These are phyloP conservation scores for Helianthus tuberosus DNA, from an alignment of 129 eudicot species.

Conservation along the genomic window DNA sequence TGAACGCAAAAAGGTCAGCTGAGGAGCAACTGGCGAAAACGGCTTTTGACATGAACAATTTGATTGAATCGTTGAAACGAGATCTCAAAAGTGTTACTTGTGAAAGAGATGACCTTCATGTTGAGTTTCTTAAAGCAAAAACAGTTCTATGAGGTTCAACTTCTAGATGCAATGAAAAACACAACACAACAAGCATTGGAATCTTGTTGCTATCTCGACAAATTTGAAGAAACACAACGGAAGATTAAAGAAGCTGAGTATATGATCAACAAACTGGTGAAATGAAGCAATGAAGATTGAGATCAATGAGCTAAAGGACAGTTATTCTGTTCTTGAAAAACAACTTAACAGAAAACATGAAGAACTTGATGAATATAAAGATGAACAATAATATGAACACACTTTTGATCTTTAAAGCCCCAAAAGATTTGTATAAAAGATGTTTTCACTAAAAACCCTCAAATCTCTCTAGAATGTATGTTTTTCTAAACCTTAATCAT, in stretches of 20 bases:
- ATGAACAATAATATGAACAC: no score
- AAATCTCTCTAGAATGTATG: no score
- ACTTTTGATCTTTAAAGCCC: no score
- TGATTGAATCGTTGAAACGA: conserved; percentile 48
- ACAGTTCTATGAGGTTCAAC: conserved; percentile 62
- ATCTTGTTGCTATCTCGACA: conserved; percentile 62
- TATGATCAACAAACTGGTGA: conserved; percentile 61
- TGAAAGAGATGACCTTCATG: conserved; percentile 50
- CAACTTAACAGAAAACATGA: background rate
- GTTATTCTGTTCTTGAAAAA: background rate
- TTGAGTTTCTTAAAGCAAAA: conserved; percentile 45
- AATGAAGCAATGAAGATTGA: conserved; percentile 42
- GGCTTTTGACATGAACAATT: conserved; percentile 42
- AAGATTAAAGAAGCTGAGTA: conserved; percentile 62
- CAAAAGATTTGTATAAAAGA: no score
- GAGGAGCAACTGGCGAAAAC: conserved; percentile 44
- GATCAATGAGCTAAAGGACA: background rate
- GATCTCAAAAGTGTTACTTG: conserved; percentile 46
- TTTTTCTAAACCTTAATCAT: no score
- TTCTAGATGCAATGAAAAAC: conserved; percentile 49
- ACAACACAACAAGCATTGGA: conserved; percentile 62
- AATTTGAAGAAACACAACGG: conserved; percentile 63
- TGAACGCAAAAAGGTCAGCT: conserved; percentile 31
- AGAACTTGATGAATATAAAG: no score
- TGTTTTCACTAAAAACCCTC: no score